Evolutionary conservation across 2,329 filamentous ascomycete genomes (phyloP).

Genomic region (Blastomyces percursus): DNA sequence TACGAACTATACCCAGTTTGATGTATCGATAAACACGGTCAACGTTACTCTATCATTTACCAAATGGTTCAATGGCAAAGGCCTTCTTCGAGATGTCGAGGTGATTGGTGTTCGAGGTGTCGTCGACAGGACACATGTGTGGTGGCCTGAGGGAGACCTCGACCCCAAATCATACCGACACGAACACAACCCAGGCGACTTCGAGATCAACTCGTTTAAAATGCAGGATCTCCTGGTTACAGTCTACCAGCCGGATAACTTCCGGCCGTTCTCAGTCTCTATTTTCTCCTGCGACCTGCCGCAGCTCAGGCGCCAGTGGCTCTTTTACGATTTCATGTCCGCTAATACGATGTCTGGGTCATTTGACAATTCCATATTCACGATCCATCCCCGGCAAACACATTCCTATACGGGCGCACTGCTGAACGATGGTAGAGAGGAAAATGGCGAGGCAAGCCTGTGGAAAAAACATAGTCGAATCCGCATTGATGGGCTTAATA

Average conservation of each 20-base stretch:
- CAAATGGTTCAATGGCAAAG: conserved; percentile 99
- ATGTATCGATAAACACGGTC: conserved; percentile 85
- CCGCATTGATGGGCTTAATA: conserved; percentile 83
- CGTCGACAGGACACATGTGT: conserved; percentile 75
- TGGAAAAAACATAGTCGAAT: conserved; percentile 97
- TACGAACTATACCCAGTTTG: conserved; percentile 95
- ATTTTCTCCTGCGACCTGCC: conserved; percentile 94
- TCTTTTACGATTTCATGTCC: conserved; percentile 94
- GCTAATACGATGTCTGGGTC: conserved; percentile 95
- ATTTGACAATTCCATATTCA: conserved; percentile 91
- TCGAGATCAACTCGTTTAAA: conserved; percentile 94
- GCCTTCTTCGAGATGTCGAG: conserved; percentile 80
- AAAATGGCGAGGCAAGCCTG: conserved; percentile 53
- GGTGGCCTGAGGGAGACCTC: conserved; percentile 53
- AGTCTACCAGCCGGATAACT: conserved; percentile 76
- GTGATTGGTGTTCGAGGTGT: conserved; percentile 89
- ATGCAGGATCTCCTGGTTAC: conserved; percentile 88
- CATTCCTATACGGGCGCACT: conserved; percentile 64
- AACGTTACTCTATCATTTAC: conserved; percentile 93
- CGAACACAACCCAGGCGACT: conserved; percentile 81
- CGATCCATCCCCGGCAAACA: conserved; percentile 85
- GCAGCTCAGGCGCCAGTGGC: conserved; percentile 84
- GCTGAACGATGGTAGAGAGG: conserved; percentile 45
- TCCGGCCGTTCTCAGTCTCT: conserved; percentile 90
- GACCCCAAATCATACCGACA: conserved; percentile 84